A percentile compares a stretch with the other conserved stretches of the same genome.
These are phyloP conservation scores for Pyrenophora graminea DNA, from an alignment of 2,329 filamentous ascomycete species.

Conservation along the genomic window DNA sequence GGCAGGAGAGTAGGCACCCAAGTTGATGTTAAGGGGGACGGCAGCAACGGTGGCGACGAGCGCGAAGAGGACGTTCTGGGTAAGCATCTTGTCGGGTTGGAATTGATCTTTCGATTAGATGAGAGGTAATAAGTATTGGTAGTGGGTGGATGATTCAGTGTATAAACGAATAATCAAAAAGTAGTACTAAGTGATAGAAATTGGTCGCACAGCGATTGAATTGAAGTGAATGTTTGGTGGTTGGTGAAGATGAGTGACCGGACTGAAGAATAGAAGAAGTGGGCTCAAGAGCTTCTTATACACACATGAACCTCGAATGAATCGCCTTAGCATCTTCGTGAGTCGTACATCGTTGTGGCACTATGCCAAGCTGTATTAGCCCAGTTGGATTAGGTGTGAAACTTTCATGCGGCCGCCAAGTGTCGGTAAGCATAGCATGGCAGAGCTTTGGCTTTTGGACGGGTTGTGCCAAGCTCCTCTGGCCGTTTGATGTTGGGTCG, in stretches of 20 bases:
- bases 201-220: constrained; percentile 42
- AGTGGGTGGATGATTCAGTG: constrained; percentile 15
- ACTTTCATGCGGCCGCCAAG: constrained; percentile 48
- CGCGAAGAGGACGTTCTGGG: constrained; percentile 44
- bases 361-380: constrained; percentile 40
- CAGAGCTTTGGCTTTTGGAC: constrained; percentile 18
- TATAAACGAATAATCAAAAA: constrained; percentile 10
- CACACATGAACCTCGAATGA: constrained; percentile 15
- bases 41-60: constrained; percentile 45
- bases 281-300: constrained; percentile 36
- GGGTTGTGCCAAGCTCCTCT: constrained; percentile 32
- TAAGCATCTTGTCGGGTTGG: constrained; percentile 42
- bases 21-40: constrained; percentile 58
- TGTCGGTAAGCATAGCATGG: constrained; percentile 31
- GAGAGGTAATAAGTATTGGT: constrained; percentile 9
- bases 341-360: constrained; percentile 12
- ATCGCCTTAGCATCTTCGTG: constrained; percentile 8
- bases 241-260: constrained; percentile 44
- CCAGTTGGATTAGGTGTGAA: constrained; percentile 43
- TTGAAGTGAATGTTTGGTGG: constrained; percentile 31
- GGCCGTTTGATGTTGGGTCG: constrained; percentile 38
- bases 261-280: constrained; percentile 41
- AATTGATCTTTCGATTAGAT: constrained; percentile 23
- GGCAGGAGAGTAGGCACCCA: constrained; percentile 57
- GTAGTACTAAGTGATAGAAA: constrained; percentile 23